Evolutionary conservation across 805 yeast genomes (phyloP).

Genomic region (Pichia pseudocactophila): DNA sequence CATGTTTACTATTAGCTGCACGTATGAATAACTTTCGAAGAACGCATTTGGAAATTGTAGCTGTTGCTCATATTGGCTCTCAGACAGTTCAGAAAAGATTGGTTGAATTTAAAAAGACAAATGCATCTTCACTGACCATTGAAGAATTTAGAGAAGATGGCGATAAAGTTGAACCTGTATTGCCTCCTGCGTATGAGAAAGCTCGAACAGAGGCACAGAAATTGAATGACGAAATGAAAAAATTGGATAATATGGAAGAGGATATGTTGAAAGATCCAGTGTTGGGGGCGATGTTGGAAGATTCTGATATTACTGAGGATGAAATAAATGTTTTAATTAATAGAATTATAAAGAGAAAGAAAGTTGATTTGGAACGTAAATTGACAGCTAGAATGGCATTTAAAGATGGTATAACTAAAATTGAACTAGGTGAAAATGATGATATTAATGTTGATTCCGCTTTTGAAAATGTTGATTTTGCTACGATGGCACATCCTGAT

Average conservation of each 20-base stretch:
- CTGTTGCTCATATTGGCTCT: constrained; percentile 91
- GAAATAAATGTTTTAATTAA: constrained; percentile 32
- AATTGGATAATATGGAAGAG: constrained; percentile 32
- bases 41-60: constrained; percentile 87
- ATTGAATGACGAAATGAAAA: constrained; percentile 20
- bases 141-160: constrained; percentile 53
- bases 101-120: constrained; percentile 76
- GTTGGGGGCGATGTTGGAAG: constrained; percentile 35
- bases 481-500: not conserved
- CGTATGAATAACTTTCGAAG: constrained; percentile 93
- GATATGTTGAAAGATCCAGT: constrained; percentile 35
- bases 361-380: constrained; percentile 17
- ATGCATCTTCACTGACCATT: constrained; percentile 65
- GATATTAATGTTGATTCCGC: not conserved
- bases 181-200: constrained; percentile 77
- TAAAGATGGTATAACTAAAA: constrained; percentile 14
- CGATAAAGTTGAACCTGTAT: constrained; percentile 33
- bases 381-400: constrained; percentile 3
- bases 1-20: constrained; percentile 86
- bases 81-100: constrained; percentile 86
- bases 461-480: constrained; percentile 6
- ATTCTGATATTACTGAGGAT: constrained; percentile 35
- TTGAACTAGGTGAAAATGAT: constrained; percentile 5
- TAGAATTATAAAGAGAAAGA: constrained; percentile 23
- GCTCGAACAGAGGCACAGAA: constrained; percentile 45